phyloP scores from a whole-genome alignment of 2,329 filamentous ascomycete genomes.

The Helotiales sp. region DNA sequence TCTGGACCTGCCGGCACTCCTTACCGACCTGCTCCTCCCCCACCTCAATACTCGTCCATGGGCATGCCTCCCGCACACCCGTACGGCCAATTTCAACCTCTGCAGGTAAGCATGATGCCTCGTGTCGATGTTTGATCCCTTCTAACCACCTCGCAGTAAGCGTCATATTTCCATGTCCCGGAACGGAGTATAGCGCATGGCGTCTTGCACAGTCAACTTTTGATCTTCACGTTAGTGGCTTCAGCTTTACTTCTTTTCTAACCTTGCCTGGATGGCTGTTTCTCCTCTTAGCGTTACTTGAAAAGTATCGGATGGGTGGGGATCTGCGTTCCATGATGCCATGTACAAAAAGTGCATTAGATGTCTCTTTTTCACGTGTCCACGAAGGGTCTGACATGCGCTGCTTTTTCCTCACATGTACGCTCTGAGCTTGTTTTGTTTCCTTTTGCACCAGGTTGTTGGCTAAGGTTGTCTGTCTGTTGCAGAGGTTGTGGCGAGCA shows the following conservation, averaged over 20 bases:
- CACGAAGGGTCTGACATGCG: slow-evolving; percentile 43
- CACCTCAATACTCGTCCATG: slow-evolving; percentile 74
- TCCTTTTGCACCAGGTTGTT: slow-evolving; percentile 26
- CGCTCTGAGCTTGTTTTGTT: slow-evolving; percentile 33
- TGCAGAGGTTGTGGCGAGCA: slow-evolving; percentile 22
- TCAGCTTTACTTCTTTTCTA: slow-evolving; percentile 43
- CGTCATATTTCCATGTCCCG: slow-evolving; percentile 42
- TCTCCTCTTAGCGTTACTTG: slow-evolving; percentile 47
- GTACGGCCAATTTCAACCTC: slow-evolving; percentile 43
- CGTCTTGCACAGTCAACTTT: slow-evolving; percentile 39
- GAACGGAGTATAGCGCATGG: slow-evolving; percentile 45
- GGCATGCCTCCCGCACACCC: slow-evolving; percentile 44
- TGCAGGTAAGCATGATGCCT: slow-evolving; percentile 39
- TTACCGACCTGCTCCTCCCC: slow-evolving; percentile 89
- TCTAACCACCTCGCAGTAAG: slow-evolving; percentile 40
- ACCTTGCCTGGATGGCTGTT: slow-evolving; percentile 45
- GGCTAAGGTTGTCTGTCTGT: slow-evolving; percentile 22
- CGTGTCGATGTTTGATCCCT: neutral
- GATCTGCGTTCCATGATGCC: slow-evolving; percentile 45
- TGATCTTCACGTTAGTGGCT: slow-evolving; percentile 39
- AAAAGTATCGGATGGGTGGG: slow-evolving; percentile 47
- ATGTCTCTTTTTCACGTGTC: slow-evolving; percentile 45
- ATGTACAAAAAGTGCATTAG: slow-evolving; percentile 48
- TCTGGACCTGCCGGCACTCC: slow-evolving; percentile 94
- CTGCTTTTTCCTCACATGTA: slow-evolving; percentile 35